Evolutionary conservation across 2,329 filamentous ascomycete species (phyloP).

Genomic region (Cryphonectria radicalis): DNA sequence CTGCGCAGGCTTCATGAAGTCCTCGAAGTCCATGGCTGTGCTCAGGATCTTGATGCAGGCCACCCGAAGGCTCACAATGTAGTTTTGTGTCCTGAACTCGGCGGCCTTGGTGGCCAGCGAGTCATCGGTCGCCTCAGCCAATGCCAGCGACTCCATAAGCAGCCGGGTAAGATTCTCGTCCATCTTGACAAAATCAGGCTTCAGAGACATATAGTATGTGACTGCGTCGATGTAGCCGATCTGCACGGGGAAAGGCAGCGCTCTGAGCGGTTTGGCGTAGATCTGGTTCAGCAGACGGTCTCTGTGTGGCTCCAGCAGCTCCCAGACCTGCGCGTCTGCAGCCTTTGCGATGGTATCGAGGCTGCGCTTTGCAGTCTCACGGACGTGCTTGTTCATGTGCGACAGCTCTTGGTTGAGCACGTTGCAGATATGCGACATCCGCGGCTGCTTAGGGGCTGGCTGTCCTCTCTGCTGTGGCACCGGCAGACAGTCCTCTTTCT

Average conservation of each 20-base stretch:
- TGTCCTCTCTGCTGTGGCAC: conserved; percentile 46
- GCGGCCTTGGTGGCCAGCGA: conserved; percentile 88
- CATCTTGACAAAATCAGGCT: conserved; percentile 86
- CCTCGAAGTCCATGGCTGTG: conserved; percentile 89
- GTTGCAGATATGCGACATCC: conserved; percentile 77
- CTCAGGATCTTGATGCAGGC: conserved; percentile 92
- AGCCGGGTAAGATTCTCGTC: conserved; percentile 90
- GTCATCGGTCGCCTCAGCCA: conserved; percentile 94
- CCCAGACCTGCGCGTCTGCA: conserved; percentile 78
- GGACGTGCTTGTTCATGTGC: conserved; percentile 95
- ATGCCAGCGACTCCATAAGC: conserved; percentile 88
- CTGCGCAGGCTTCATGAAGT: conserved; percentile 72
- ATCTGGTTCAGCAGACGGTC: conserved; percentile 89
- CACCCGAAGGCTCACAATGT: conserved; percentile 88
- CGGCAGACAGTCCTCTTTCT: conserved; percentile 73
- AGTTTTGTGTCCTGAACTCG: conserved; percentile 93
- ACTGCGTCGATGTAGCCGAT: conserved; percentile 99
- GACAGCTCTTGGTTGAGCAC: conserved; percentile 87
- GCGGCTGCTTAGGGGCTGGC: conserved; percentile 55
- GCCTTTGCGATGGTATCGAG: conserved; percentile 82
- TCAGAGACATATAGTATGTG: conserved; percentile 89
- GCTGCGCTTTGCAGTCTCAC: conserved; percentile 81
- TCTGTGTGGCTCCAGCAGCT: conserved; percentile 87
- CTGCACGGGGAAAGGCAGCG: conserved; percentile 90
- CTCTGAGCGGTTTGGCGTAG: conserved; percentile 91